A percentile compares a stretch with the other conserved stretches of the same genome.
Conservation (phyloP, 1,284 basidiomycete genomes). For the Omphalotus olearius region DNA sequence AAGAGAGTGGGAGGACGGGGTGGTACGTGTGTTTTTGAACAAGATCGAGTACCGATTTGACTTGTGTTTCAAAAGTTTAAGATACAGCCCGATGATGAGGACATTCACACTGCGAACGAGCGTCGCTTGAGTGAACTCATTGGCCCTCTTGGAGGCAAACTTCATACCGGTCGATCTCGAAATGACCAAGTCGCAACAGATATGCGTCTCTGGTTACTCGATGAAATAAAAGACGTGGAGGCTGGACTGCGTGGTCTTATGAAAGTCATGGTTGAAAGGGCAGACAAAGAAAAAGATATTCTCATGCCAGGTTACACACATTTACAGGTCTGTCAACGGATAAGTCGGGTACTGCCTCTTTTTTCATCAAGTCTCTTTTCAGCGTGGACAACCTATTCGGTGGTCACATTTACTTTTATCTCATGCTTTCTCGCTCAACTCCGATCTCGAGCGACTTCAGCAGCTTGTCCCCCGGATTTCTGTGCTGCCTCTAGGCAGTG, state of each 20-base stretch:
- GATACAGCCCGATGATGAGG: conserved; percentile 84
- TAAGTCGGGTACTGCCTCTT: conserved; percentile 4
- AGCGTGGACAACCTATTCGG: conserved; percentile 96
- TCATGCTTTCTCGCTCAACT: conserved; percentile 88
- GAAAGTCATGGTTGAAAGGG: conserved; percentile 85
- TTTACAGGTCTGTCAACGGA: conserved; percentile 63
- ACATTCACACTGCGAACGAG: conserved; percentile 99
- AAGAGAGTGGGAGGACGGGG: conserved; percentile 79
- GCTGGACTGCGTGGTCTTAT: conserved; percentile 77
- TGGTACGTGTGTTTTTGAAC: conserved; percentile 38
- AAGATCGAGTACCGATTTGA: background rate
- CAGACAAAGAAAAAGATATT: conserved; percentile 88
- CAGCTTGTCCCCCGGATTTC: conserved; percentile 87
- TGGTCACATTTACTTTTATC: conserved; percentile 98
- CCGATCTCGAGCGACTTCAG: conserved; percentile 84
- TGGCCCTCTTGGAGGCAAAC: conserved; percentile 85
- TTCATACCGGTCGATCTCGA: conserved; percentile 93
- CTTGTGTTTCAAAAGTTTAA: conserved; percentile 42
- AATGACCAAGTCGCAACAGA: conserved; percentile 99
- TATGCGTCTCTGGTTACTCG: conserved; percentile 93
- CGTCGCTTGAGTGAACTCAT: conserved; percentile 91
- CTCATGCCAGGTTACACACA: conserved; percentile 97
- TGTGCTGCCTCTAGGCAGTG: conserved; percentile 89
- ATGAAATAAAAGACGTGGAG: conserved; percentile 73
- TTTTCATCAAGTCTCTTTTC: conserved; percentile 10